Conservation (phyloP, 345 rosid species). For the Brassica rapa region DNA sequence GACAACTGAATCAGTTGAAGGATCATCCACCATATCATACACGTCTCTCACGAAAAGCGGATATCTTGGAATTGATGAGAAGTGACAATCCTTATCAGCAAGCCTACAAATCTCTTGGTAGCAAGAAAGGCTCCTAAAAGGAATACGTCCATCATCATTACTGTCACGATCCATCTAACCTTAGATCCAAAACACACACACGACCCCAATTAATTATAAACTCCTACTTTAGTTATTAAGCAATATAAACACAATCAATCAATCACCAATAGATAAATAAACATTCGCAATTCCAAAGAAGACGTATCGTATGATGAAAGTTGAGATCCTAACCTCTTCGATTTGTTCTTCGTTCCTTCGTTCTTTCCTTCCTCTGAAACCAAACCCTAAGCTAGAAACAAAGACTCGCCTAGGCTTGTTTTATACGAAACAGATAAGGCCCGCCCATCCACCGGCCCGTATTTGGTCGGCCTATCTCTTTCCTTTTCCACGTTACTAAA, state of each 20-base stretch:
- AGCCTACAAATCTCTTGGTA: neutral
- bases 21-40: neutral
- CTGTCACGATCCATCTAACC: neutral
- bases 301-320: neutral
- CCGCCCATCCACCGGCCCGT: neutral
- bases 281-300: neutral
- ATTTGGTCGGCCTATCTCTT: neutral
- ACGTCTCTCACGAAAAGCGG: neutral
- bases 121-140: neutral
- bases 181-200: neutral
- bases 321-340: neutral
- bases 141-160: neutral
- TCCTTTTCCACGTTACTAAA: neutral
- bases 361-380: neutral
- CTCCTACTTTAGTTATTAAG: neutral
- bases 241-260: neutral
- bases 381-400: neutral
- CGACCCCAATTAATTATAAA: neutral
- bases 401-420: neutral
- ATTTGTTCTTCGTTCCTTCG: neutral
- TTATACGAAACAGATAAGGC: neutral
- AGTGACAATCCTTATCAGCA: neutral
- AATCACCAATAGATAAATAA: neutral
- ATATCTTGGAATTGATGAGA: neutral
- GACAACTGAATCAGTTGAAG: conserved; percentile 1